Conservation (phyloP, 2,329 filamentous ascomycete genomes). For the Microsporum ferrugineum region DNA sequence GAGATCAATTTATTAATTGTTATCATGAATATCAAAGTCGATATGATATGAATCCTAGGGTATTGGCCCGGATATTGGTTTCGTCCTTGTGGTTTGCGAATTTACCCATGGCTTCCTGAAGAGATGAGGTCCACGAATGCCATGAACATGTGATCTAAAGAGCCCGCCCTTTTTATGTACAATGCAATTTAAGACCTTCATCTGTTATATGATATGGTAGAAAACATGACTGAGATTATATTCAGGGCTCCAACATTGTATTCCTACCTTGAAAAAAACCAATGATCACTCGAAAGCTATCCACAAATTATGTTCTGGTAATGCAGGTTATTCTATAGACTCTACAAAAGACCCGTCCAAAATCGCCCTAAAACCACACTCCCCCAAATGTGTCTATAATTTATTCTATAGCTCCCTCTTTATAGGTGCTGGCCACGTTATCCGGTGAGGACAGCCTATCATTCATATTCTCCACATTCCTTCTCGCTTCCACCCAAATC, state of each 20-base stretch:
- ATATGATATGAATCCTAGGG: neutral
- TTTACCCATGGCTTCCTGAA: neutral
- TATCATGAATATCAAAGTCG: neutral
- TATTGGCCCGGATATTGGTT: neutral
- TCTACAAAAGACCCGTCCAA: neutral
- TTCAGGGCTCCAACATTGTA: neutral
- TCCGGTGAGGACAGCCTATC: slow-evolving; percentile 27
- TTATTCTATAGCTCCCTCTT: slow-evolving; percentile 31
- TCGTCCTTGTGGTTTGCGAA: neutral
- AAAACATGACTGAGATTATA: neutral
- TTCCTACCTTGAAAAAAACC: neutral
- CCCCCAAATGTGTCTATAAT: neutral
- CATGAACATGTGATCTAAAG: neutral
- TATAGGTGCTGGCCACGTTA: slow-evolving; percentile 25
- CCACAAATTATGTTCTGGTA: neutral
- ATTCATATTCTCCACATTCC: slow-evolving; percentile 44
- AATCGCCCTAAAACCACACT: neutral
- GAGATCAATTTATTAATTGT: neutral
- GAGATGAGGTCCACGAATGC: neutral
- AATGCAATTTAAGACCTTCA: too few species aligned
- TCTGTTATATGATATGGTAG: too few species aligned
- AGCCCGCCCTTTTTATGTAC: too few species aligned
- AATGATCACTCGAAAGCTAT: neutral
- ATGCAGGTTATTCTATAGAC: neutral
- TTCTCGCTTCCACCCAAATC: slow-evolving; percentile 51